Evolutionary conservation across 345 rosid genomes (phyloP).

Genomic region (Camelina hispida): DNA sequence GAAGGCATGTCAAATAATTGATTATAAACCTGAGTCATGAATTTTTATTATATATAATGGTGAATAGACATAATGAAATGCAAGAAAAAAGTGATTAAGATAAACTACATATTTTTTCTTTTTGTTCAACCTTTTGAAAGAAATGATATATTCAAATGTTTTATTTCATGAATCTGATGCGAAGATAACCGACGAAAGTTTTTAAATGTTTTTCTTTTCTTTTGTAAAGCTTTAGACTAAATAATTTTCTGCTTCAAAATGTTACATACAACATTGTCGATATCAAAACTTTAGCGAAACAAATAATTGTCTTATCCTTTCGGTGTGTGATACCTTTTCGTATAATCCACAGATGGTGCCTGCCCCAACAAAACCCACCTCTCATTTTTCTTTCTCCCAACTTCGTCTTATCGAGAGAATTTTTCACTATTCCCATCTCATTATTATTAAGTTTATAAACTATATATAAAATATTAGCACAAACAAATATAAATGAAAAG

Average conservation of each 20-base stretch:
- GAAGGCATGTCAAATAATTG: not conserved
- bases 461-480: constrained; percentile 13
- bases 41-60: not conserved
- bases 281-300: not conserved
- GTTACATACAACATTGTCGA: not conserved
- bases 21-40: not conserved
- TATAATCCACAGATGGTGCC: constrained; percentile 42
- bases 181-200: constrained; percentile 1
- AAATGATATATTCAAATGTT: no score
- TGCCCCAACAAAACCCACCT: constrained; percentile 38
- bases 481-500: not conserved
- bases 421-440: constrained; percentile 21
- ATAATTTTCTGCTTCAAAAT: not conserved
- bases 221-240: constrained; percentile 15
- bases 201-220: constrained; percentile 10
- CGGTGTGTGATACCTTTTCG: constrained; percentile 35
- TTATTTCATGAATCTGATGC: not conserved
- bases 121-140: no score
- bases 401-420: constrained; percentile 27
- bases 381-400: constrained; percentile 28
- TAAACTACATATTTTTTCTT: no score
- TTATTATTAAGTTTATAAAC: not conserved
- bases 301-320: constrained; percentile 29
- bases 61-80: not conserved
- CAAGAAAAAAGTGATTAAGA: no score